Evolutionary conservation across 1,139 yeast genomes (phyloP).

Genomic region (Suhomyces bolitotheri): DNA sequence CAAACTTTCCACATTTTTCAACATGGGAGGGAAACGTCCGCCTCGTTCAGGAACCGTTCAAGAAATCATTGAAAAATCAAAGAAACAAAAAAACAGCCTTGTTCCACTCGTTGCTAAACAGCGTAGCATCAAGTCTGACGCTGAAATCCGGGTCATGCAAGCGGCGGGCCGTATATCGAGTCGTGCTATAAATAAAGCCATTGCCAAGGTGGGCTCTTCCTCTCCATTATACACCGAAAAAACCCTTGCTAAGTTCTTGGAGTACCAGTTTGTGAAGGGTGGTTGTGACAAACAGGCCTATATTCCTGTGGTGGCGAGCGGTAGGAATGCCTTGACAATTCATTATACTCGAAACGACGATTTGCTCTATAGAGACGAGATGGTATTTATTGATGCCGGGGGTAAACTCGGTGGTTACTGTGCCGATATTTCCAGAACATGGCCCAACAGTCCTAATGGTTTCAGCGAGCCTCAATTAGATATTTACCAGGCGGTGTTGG

Average conservation of each 20-base stretch:
- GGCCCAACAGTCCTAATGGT: slow-evolving; percentile 78
- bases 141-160: slow-evolving; percentile 78
- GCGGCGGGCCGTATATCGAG: slow-evolving; percentile 81
- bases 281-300: slow-evolving; percentile 93
- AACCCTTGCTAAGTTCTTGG: slow-evolving; percentile 77
- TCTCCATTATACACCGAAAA: slow-evolving; percentile 65
- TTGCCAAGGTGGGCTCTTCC: slow-evolving; percentile 51
- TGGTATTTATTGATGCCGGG: slow-evolving; percentile 94
- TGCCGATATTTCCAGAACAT: slow-evolving; percentile 92
- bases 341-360: slow-evolving; percentile 92
- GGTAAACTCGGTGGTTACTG: slow-evolving; percentile 94
- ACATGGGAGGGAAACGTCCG: slow-evolving; percentile 9
- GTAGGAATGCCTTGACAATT: slow-evolving; percentile 79
- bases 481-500: slow-evolving; percentile 81
- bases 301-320: slow-evolving; percentile 96
- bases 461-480: slow-evolving; percentile 81
- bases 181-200: slow-evolving; percentile 80
- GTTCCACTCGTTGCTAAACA: slow-evolving; percentile 52
- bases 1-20: slow-evolving; percentile 15
- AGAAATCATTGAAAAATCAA: slow-evolving; percentile 23
- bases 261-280: slow-evolving; percentile 76
- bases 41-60: slow-evolving; percentile 17
- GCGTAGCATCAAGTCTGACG: slow-evolving; percentile 70
- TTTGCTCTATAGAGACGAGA: slow-evolving; percentile 66
- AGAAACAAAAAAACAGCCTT: slow-evolving; percentile 45